Evolutionary conservation across 1,139 yeast genomes (phyloP), one percentile per base, ranked within the genome.

Genomic region (Lizanozyma gosingica): DNA sequence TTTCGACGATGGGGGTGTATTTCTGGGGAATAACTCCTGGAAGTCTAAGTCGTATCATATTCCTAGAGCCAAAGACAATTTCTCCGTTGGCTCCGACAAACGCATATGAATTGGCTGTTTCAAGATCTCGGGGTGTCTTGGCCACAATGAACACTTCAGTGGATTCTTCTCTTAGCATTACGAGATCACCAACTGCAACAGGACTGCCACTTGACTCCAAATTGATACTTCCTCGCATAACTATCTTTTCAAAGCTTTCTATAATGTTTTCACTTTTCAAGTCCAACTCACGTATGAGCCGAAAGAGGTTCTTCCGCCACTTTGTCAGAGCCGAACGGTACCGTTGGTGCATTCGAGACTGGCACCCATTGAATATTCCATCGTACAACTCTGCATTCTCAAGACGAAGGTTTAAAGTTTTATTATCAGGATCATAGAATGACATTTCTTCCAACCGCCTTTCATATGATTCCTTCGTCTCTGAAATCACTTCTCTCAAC

Each of bases 11-110:
- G 1, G 44, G 42, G 11, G 47, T 47, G 36, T 50, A 54, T 32
- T 50, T 40, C 2, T 39, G 22, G 1, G 71, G 67, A 4, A 70
- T 47, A 2, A 63, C 62, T 3, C 55, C 50, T 2, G 75, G 74
- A 17, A 70, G 54, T 36, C 75, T 51, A 18, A 59, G 47, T 27
- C 49, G 52, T 8, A 70, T 60, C 14, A 46, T 43, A 4, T 46
- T 45, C 36, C 54, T 57, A 2, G 59, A 45, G 2, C 62, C 64
- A 49, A 57, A 64, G 1, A 59, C 43, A 4, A 70, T 58, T 35
- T 60, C 67, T 2, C 76, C 75, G 40, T 59, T 59, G 41, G 60
- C 59, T 43, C 64, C 63, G 14, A 68, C 50, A 43, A 59, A 65
- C 0, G 68, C 60, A 44, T 60, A 68, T 15, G 56, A 49, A 11